Base-by-base conservation (phyloP, 2,329 filamentous ascomycete genomes). In the Stagonosporopsis vannaccii region DNA sequence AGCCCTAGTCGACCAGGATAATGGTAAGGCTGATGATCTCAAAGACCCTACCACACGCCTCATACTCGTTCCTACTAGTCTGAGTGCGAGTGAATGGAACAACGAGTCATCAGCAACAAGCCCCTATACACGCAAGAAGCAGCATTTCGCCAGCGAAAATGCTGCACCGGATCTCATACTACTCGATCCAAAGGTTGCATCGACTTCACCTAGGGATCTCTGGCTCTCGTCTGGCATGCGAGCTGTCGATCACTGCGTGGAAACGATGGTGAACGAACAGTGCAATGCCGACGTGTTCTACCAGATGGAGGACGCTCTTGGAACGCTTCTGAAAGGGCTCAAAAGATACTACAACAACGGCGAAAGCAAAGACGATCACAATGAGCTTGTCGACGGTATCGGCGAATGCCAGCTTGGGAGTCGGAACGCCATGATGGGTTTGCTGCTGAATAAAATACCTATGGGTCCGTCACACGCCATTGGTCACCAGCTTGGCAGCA, bases 201-300 rank as follows among this genome's bases (percentile, higher is more conserved):
- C 56, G n/a, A 69, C 61, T 19, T 66, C 62, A 8, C 68, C 70
- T 0, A 51, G 59, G n/a, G 59, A 62, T 44, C 26, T 71, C 13
- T 73, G 64, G 63, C 46, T 72, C 12, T 63, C 68, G 15, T 65
- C 66, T 20, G 69, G 70, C 7, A 63, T 72, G 43, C 60, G 70
- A 20, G 67, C 66, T 9, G 49, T 72, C 5, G 70, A 72, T 50
- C 68, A 73, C 44, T 72, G 70, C 40, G 60, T 71, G 5, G 70
- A 73, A 44, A 67, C 64, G 30, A 62, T 69, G 47, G 56, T 66
- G 17, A 67, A 61, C 15, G 52, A 59, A 2, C 26, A 48, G 23
- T n/a, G n/a, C n/a, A n/a, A n/a, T n/a, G n/a, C n/a, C n/a, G n/a
- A n/a, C n/a, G n/a, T n/a, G n/a, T n/a, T n/a, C n/a, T n/a, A n/a